Evolutionary conservation across 768 basidiomycete species (phyloP).

Genomic region (Boletus sensibilis): DNA sequence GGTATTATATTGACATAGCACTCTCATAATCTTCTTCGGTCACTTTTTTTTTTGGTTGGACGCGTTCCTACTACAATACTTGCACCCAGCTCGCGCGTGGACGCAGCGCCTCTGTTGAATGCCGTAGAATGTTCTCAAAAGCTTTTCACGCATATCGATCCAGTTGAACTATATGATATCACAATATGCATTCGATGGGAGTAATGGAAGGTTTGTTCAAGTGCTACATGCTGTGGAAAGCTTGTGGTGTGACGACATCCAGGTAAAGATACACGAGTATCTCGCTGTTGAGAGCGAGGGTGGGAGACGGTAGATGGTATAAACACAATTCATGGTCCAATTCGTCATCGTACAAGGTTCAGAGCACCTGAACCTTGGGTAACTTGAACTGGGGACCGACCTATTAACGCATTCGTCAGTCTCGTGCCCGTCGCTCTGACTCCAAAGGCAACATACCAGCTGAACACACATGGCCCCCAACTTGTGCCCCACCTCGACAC

Average conservation of each 20-base stretch:
- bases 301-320: conserved; percentile 8
- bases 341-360: conserved; percentile 3
- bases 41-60: conserved; percentile 15
- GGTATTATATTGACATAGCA: conserved; percentile 22
- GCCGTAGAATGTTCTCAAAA: conserved; percentile 14
- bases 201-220: not conserved
- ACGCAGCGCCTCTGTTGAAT: conserved; percentile 14
- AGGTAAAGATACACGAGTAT: conserved; percentile 25
- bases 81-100: conserved; percentile 17
- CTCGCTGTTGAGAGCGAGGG: conserved; percentile 41
- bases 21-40: conserved; percentile 16
- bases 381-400: conserved; percentile 57
- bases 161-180: conserved; percentile 22
- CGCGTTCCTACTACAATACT: conserved; percentile 24
- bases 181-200: conserved; percentile 6
- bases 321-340: not conserved
- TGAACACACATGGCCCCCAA: conserved; percentile 84
- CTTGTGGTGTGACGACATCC: conserved; percentile 23
- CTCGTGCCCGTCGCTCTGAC: not conserved
- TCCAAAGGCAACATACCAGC: conserved; percentile 47
- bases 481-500: conserved; percentile 83
- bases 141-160: not conserved
- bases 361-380: conserved; percentile 54
- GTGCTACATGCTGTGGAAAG: conserved; percentile 40
- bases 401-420: conserved; percentile 29